Base-by-base conservation (phyloP, 2,329 filamentous ascomycete genomes). In the Pseudogymnoascus sp. region DNA sequence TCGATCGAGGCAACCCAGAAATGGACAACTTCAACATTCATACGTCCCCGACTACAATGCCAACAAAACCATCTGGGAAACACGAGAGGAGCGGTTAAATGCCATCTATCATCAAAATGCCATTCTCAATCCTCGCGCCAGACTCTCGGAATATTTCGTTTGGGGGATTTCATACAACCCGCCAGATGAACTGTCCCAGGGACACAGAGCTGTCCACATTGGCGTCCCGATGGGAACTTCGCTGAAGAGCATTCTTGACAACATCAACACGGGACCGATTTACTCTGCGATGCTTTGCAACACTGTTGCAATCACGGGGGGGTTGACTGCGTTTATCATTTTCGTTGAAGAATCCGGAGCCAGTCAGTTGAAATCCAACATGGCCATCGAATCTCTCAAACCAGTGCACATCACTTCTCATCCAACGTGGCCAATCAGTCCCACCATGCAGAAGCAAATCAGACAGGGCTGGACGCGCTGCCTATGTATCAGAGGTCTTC, bases 101-200 rank as follows among this genome's bases (percentile, higher is more conserved):
- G 51, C 51, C 10, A 57, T 57, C 14, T 28, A 57, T 34, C 51
- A 57, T 34, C 51, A 57, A 34, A 57, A 57, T 57, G 51, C 16
- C 13, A 57, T 57, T 6, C 51, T 57, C 51, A 21, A 57, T 21
- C 51, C 51, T 21, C 28, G 51, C 25, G 28, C n/a, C n/a, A 57
- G 51, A 14, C 51, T 57, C 28, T 57, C 51, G n/a, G 51, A 57
- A 7, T 57, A 57, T 57, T 57, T 57, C 19, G 28, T 57, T 34
- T 57, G 28, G 51, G 51, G 51, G 16, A 57, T 57, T 19, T 21
- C 51, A 14, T 57, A 57, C 16, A 57, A 57, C n/a, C 51, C 51
- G 0, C 28, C 51, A 4, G 28, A 36, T 21, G 28, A 57, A 14
- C 11, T 57, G 13, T 57, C 51, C 6, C 51, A 57, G 11, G 51